phyloP scores from a whole-genome alignment of 768 basidiomycete genomes.

The Boletus bicolor region DNA sequence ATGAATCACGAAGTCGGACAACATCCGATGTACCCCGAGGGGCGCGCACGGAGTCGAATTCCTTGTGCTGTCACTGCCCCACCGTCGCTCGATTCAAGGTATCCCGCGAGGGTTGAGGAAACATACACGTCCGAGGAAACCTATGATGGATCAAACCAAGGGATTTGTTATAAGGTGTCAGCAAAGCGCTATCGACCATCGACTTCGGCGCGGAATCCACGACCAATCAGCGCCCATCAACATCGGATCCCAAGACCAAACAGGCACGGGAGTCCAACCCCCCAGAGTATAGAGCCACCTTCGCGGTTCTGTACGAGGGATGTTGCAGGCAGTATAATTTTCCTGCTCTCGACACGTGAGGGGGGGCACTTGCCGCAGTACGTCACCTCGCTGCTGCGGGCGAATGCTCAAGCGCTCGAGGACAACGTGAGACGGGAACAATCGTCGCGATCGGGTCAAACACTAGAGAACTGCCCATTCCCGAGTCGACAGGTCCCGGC shows the following conservation, averaged over 20 bases:
- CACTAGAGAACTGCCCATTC: neutral
- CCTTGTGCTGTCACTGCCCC: neutral
- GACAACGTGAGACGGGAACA: neutral
- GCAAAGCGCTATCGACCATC: neutral
- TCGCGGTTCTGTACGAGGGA: neutral
- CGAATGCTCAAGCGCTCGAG: neutral
- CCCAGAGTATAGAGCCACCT: neutral
- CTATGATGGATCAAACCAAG: neutral
- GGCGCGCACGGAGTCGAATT: neutral
- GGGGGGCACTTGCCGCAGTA: neutral
- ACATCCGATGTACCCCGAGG: slow-evolving; percentile 7
- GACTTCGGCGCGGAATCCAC: neutral
- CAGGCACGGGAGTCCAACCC: neutral
- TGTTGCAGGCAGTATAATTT: neutral
- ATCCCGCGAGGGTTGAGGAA: neutral
- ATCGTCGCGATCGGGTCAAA: slow-evolving; percentile 1
- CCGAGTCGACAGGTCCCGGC: neutral
- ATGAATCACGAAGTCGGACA: neutral
- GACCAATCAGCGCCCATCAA: neutral
- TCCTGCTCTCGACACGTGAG: neutral
- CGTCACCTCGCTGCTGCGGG: neutral
- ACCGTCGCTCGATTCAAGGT: slow-evolving; percentile 1
- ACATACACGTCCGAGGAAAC: neutral
- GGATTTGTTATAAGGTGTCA: neutral
- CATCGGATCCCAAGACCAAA: neutral